Conservation (phyloP, 352 stramenopile genomes). For the Pythium rhizo-oryzae region DNA sequence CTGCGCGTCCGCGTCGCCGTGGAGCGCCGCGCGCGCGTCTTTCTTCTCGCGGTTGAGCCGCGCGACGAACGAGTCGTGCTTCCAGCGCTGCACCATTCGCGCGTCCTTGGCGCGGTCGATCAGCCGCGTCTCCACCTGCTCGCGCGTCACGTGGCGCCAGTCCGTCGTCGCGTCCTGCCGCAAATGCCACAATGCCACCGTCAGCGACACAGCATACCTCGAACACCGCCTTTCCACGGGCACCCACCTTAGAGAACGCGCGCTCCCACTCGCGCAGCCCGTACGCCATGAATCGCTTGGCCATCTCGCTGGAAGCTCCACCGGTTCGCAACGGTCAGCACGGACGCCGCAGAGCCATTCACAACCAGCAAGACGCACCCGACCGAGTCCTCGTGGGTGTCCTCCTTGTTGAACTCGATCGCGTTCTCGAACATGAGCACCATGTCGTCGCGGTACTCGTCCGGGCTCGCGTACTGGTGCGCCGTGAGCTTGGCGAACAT, state of each 20-base stretch:
- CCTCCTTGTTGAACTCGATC: conserved; percentile 87
- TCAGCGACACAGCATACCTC: neutral
- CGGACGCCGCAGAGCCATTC: neutral
- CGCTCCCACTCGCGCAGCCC: conserved; percentile 55
- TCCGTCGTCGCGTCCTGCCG: conserved; percentile 57
- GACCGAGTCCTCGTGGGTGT: conserved; percentile 73
- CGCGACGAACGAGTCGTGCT: conserved; percentile 80
- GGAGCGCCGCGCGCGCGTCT: conserved; percentile 40
- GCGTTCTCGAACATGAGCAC: conserved; percentile 88
- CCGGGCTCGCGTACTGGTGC: conserved; percentile 52
- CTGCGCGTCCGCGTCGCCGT: conserved; percentile 15
- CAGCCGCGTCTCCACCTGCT: conserved; percentile 52
- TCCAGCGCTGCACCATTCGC: conserved; percentile 59
- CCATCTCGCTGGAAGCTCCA: conserved; percentile 47
- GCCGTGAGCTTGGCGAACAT: conserved; percentile 85
- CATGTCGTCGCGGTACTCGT: conserved; percentile 68
- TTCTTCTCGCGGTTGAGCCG: conserved; percentile 81
- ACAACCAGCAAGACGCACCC: conserved; percentile 36
- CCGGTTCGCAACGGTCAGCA: neutral
- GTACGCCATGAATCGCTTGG: conserved; percentile 55
- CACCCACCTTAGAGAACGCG: conserved; percentile 50
- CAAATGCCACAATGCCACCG: neutral
- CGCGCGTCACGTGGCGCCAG: conserved; percentile 58
- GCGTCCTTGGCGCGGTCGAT: conserved; percentile 59
- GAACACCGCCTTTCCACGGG: neutral